phyloP scores from a whole-genome alignment of 768 basidiomycete species.

The Phylloporus arenicola region DNA sequence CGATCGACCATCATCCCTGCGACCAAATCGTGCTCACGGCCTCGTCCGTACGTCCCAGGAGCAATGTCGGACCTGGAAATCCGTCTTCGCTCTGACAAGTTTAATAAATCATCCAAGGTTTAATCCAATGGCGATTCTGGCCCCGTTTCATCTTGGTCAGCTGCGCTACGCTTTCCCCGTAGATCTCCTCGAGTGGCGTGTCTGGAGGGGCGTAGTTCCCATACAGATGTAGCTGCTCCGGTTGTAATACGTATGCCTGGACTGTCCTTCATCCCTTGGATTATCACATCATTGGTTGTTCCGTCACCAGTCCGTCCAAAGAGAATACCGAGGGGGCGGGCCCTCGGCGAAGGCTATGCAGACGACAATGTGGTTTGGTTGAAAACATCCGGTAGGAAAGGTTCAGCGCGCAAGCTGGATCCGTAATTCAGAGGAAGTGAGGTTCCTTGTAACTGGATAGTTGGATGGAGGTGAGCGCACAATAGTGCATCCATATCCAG shows the following conservation, averaged over 20 bases:
- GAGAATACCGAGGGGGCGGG: slow-evolving; percentile 40
- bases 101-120: not conserved
- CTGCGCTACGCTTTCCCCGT: slow-evolving; percentile 42
- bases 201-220: slow-evolving; percentile 55
- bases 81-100: not conserved
- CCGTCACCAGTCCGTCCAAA: slow-evolving; percentile 40
- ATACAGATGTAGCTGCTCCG: slow-evolving; percentile 40
- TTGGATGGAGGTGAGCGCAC: not conserved
- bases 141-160: slow-evolving; percentile 41
- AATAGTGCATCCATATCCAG: not conserved
- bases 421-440: slow-evolving; percentile 32
- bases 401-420: slow-evolving; percentile 47
- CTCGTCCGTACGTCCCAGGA: not conserved
- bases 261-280: slow-evolving; percentile 37
- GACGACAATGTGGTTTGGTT: slow-evolving; percentile 33
- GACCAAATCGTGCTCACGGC: not conserved
- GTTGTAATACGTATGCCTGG: slow-evolving; percentile 41
- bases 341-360: slow-evolving; percentile 47
- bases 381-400: slow-evolving; percentile 41
- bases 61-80: slow-evolving; percentile 7
- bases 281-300: slow-evolving; percentile 36
- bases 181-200: slow-evolving; percentile 47
- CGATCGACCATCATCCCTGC: slow-evolving; percentile 12
- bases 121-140: not conserved
- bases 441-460: slow-evolving; percentile 41